Base-by-base conservation (phyloP, 805 yeast species). In the Geotrichum ghanense region DNA sequence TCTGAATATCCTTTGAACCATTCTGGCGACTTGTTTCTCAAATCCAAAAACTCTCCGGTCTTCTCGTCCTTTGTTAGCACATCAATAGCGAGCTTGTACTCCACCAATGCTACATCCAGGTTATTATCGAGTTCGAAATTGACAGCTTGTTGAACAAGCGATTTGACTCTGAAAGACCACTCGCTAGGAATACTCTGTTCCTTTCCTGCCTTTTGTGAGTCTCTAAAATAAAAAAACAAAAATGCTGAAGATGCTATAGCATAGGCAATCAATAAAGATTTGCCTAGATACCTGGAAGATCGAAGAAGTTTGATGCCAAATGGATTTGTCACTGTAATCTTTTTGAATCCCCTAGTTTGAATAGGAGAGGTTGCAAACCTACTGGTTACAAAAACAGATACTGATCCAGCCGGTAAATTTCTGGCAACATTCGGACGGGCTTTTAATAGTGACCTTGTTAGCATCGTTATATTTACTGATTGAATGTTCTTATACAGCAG, bases 1-100 rank as follows among this genome's bases (percentile, higher is more conserved):
- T 63, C 67, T 3, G 61, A 55, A 48, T 63, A 63, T 3, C 65
- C 66, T 1, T 58, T 51, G 7, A 63, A 54, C 67, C 67, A 63
- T 31, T 47, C 49, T 17, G 44, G 48, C 16, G 55, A 48, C 45
- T 61, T 58, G 5, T 45, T 44, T 10, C 39, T 26, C 21, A 62
- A 45, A 31, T 61, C 56, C 3, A 54, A 49, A 23, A 37, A 16
- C 21, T 42, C 31, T 2, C 49, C 52, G 17, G 37, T 31, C 20
- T 50, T 49, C 16, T 48, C 48, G 12, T 45, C 41, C 2, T 45
- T 23, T 9, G 56, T 50, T 3, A 62, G 49, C 3, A 52, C 43
- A 22, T 50, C 47, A 22, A 62, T 46, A 12, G 61, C 62, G 12
- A 49, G 47, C 27, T 54, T 49, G 34, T 50, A 55, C 37, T 50